Evolutionary conservation across 768 basidiomycete genomes (phyloP), one percentile per base, ranked within the genome.

Genomic region (Kondoa subrosea): DNA sequence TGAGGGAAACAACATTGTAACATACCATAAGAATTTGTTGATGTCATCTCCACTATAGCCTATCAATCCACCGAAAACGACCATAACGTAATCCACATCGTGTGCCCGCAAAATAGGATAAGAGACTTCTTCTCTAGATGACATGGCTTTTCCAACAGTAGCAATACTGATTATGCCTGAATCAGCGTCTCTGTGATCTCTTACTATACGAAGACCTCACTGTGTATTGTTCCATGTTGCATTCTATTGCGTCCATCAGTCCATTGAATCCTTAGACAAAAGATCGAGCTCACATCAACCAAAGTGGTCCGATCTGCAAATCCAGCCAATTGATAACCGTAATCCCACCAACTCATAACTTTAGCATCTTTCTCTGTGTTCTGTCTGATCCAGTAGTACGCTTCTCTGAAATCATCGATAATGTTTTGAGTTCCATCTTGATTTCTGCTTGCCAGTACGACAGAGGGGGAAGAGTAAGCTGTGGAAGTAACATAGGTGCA

Each of bases 301-400:
- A 97, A 79, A 0, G 93, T 97, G 16, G 91, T 86, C 58, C 93
- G 81, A 79, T 97, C 91, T 27, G 95, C 92, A 89, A 97, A 95
- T 56, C 95, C 95, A 56, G 95, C 95, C 75, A 97, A 96, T 40
- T 70, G 61, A 30, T 29, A 64, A 14, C 93, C 95, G 72, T 97
- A 99, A 79, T 97, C 95, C 95, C 95, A 97, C 95, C 95, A 99
- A 69, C 87, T 89, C 91, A 93, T 92, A 29, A 97, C 86, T 33
- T 97, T 92, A 3, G 91, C 85, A 69, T 89, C 86, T 77, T 91
- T 81, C 3, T 87, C 82, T 1, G 95, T 99, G 79, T 97, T 99
- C 79, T 92, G 87, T 65, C 95, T 82, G 61, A 99, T 78, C 95
- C 95, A 99, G 75, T 97, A 96, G 77, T 99, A 97, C 15, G 95